Conservation (phyloP, 352 stramenopile species). For the Phytophthora palmivora region DNA sequence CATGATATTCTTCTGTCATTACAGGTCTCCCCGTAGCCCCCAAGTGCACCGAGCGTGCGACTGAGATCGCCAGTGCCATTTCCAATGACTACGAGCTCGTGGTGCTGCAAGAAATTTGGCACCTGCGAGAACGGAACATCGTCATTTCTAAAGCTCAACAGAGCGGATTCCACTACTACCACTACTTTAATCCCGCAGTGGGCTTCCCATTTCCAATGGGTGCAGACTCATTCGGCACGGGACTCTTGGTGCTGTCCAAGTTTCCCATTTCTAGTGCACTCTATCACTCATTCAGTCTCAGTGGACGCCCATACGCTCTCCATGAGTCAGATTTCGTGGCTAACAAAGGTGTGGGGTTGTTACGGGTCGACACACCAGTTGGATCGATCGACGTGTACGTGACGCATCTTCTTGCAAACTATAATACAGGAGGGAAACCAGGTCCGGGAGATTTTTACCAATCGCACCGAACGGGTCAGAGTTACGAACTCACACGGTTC, state of each 20-base stretch:
- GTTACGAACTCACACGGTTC: slow-evolving; percentile 76
- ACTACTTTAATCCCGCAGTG: slow-evolving; percentile 83
- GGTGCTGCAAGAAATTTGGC: slow-evolving; percentile 83
- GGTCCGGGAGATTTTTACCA: slow-evolving; percentile 71
- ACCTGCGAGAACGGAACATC: slow-evolving; percentile 75
- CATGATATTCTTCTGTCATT: neutral
- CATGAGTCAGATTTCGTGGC: slow-evolving; percentile 81
- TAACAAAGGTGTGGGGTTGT: slow-evolving; percentile 75
- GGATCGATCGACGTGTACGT: slow-evolving; percentile 79
- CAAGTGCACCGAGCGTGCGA: slow-evolving; percentile 65
- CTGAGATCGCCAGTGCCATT: slow-evolving; percentile 68
- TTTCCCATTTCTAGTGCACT: slow-evolving; percentile 63
- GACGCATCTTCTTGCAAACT: slow-evolving; percentile 80
- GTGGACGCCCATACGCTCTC: slow-evolving; percentile 70
- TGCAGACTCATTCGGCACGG: slow-evolving; percentile 77
- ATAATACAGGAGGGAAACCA: slow-evolving; percentile 68
- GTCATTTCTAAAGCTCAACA: slow-evolving; percentile 63
- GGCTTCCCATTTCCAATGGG: slow-evolving; percentile 78
- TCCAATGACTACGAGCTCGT: slow-evolving; percentile 68
- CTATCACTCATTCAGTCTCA: slow-evolving; percentile 82
- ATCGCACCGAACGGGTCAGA: slow-evolving; percentile 61
- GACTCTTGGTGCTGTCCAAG: slow-evolving; percentile 74
- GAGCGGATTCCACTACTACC: slow-evolving; percentile 71
- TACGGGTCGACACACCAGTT: slow-evolving; percentile 58
- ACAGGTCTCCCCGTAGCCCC: slow-evolving; percentile 68